phyloP scores from a whole-genome alignment of 2,329 filamentous ascomycete genomes.

The Colletotrichum orchidophilum region DNA sequence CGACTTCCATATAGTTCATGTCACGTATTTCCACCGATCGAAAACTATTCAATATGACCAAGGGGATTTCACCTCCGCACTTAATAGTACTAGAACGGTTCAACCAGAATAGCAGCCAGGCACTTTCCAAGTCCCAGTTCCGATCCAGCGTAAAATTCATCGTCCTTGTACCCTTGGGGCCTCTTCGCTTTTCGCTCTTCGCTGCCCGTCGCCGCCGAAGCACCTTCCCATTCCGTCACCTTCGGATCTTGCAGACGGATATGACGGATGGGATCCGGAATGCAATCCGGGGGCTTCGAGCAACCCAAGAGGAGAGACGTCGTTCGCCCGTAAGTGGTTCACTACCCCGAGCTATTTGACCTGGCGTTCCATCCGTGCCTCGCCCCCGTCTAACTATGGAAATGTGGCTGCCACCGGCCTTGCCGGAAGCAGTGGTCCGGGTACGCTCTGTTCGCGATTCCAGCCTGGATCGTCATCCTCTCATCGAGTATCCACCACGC shows the following conservation, averaged over 20 bases:
- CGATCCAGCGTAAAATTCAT: neutral
- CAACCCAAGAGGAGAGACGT: neutral
- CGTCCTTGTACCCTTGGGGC: neutral
- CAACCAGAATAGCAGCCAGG: neutral
- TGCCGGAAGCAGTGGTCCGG: constrained; percentile 16
- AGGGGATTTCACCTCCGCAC: neutral
- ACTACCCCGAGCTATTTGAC: neutral
- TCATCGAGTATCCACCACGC: constrained; percentile 2
- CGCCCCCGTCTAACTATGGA: neutral
- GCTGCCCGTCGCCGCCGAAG: neutral
- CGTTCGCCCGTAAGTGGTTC: neutral
- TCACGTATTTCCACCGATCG: neutral
- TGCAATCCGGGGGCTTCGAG: neutral
- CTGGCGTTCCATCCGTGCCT: constrained; percentile 9
- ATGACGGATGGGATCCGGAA: neutral
- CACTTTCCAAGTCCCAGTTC: neutral
- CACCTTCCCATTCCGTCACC: neutral
- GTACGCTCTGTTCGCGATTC: constrained; percentile 1
- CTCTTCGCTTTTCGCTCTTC: neutral
- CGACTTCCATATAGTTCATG: neutral
- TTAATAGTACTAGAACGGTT: neutral
- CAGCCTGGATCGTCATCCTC: constrained; percentile 5
- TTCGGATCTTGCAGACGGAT: neutral
- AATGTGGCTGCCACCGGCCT: neutral
- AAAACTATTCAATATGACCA: neutral